Base-by-base conservation (phyloP, 129 eudicot species). In the Apium graveolens region DNA sequence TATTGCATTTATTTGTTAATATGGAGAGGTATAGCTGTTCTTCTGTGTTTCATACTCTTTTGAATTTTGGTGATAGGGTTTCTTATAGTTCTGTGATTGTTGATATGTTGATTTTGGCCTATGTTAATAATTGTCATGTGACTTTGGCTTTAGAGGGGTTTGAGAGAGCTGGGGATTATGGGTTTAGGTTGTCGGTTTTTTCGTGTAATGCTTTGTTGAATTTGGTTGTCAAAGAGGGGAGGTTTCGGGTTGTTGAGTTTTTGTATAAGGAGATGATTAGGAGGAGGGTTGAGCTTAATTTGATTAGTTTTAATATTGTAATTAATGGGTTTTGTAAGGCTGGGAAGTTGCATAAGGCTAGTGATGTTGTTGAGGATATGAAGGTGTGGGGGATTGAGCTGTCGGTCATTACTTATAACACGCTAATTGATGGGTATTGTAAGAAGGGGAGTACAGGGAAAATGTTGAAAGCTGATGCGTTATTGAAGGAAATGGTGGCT, bases 281-380 rank as follows among this genome's bases (percentile, higher is more conserved):
- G 91, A 89, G 96, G 84, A 87, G 87, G 81, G 68, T 91, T 69
- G 53, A 42, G 80, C 80, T 85, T 74, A 83, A 91, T 83, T 68
- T 83, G 83, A 80, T 80, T 41, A 91, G 92, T 0, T 91, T 88
- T 77, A 94, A 94, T 80, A 90, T 84, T 24, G 93, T 88, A 53
- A 86, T 94, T 46, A 89, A 85, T 76, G 98, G 96, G 38, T 78
- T 91, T 35, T 91, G 98, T 83, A 94, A 90, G 79, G 92, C 74
- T 14, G 98, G 98, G 66, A 88, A 82, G 83, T 78, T 94, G 79
- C 85, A 76, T 31, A 91, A 84, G 82, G 98, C 97, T 6, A 82
- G 77, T n/a, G 97, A 91, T 82, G 76, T 81, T 46, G 75, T 94
- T 72, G 92, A 94, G 86, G 97, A 94, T 82, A 94, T 94, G 92